Evolutionary conservation across 2,329 filamentous ascomycete genomes (phyloP).

Genomic region (Ophiocordyceps camponoti-saundersi): DNA sequence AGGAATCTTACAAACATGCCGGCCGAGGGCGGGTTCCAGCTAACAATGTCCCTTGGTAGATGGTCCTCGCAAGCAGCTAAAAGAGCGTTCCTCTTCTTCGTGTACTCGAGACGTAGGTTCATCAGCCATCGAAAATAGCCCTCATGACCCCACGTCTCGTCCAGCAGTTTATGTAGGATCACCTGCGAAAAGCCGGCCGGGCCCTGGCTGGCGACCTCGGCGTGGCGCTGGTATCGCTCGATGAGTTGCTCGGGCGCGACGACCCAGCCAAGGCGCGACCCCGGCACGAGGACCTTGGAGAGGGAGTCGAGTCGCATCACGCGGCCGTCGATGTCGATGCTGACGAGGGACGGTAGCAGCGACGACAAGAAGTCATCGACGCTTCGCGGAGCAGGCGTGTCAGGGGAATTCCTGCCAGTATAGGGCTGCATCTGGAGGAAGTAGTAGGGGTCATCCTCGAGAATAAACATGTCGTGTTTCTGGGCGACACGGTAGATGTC

Average conservation of each 20-base stretch:
- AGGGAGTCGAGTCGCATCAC: slow-evolving; percentile 87
- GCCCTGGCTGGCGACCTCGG: slow-evolving; percentile 71
- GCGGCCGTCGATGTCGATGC: slow-evolving; percentile 70
- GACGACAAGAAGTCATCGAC: slow-evolving; percentile 56
- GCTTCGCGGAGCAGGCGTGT: slow-evolving; percentile 35
- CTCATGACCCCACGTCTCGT: slow-evolving; percentile 85
- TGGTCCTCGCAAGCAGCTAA: slow-evolving; percentile 64
- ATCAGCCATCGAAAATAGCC: slow-evolving; percentile 86
- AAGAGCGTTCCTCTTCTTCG: slow-evolving; percentile 58
- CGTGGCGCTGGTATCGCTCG: slow-evolving; percentile 66
- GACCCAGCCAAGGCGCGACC: slow-evolving; percentile 72
- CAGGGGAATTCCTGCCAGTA: slow-evolving; percentile 31
- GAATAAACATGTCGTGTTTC: slow-evolving; percentile 71
- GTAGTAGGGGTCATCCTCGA: slow-evolving; percentile 92
- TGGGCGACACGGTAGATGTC: slow-evolving; percentile 63
- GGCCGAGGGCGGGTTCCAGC: slow-evolving; percentile 63
- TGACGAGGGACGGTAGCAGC: slow-evolving; percentile 50
- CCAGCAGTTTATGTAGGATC: slow-evolving; percentile 72
- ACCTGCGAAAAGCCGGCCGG: slow-evolving; percentile 75
- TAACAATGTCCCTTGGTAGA: slow-evolving; percentile 56
- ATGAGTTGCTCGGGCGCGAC: slow-evolving; percentile 74
- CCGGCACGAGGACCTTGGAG: slow-evolving; percentile 78
- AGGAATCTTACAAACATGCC: slow-evolving; percentile 73
- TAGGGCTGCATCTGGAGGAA: slow-evolving; percentile 81
- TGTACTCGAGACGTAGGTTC: slow-evolving; percentile 66